Percentiles rank a stretch among this genome's conserved stretches.
phyloP scores from a whole-genome alignment of 257 asterid genomes.

The Solanum verrucosum region DNA sequence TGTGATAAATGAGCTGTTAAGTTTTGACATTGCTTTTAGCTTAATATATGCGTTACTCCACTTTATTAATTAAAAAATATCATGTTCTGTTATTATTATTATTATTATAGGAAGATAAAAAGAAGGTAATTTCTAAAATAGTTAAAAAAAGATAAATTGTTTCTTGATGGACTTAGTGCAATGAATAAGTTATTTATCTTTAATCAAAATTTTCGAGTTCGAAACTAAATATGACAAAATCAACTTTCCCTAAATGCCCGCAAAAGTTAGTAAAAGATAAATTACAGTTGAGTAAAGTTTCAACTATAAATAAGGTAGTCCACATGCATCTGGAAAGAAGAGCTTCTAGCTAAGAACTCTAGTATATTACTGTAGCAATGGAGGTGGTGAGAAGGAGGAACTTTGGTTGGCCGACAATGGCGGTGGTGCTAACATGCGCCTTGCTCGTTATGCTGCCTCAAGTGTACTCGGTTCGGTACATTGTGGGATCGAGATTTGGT shows the following conservation, averaged over 20 bases:
- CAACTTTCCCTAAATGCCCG: neutral
- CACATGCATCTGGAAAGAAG: neutral
- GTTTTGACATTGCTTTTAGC: neutral
- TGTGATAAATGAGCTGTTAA: slow-evolving; percentile 1
- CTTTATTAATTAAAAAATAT: neutral
- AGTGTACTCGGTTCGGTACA: slow-evolving; percentile 44
- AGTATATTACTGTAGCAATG: neutral
- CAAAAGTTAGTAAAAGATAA: too few relatives aligned
- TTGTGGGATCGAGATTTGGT: slow-evolving; percentile 35
- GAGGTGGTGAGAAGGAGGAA: slow-evolving; percentile 21
- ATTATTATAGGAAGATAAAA: neutral
- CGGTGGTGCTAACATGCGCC: slow-evolving; percentile 28
- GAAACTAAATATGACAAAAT: too few relatives aligned
- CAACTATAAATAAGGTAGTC: neutral
- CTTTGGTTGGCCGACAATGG: slow-evolving; percentile 18
- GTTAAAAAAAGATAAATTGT: too few relatives aligned
- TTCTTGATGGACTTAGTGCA: rapidly evolving
- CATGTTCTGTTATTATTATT: neutral
- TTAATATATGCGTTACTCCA: neutral
- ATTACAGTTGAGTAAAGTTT: neutral
- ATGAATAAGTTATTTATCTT: too few relatives aligned
- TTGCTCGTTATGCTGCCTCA: slow-evolving; percentile 33
- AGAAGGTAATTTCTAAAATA: neutral
- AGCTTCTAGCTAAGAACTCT: neutral
- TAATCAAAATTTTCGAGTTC: neutral